Conservation (phyloP, 495 filamentous ascomycete species). For the Penicillium waksmanii region DNA sequence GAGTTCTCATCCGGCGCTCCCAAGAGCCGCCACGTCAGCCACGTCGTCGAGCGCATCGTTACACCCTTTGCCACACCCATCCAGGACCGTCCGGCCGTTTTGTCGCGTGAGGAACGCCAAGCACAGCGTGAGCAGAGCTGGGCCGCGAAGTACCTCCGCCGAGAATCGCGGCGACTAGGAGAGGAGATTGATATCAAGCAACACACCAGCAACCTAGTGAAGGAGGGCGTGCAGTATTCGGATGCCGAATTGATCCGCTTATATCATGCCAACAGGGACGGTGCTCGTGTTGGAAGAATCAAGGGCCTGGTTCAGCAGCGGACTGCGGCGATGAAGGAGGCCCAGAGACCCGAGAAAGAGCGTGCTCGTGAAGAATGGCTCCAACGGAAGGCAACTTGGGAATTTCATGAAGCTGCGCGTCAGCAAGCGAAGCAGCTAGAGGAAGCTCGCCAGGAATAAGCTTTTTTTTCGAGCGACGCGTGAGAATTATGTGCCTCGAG, state of each 20-base stretch:
- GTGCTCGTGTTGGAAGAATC: constrained; percentile 32
- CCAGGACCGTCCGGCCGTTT: constrained; percentile 63
- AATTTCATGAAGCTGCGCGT: constrained; percentile 2
- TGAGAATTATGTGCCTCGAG: not conserved
- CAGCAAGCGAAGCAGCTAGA: constrained; percentile 1
- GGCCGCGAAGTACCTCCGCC: constrained; percentile 53
- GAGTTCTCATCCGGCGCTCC: constrained; percentile 71
- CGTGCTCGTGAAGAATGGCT: not conserved
- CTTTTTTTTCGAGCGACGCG: not conserved
- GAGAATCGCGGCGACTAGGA: constrained; percentile 39
- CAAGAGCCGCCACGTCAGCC: constrained; percentile 65
- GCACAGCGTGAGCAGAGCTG: constrained; percentile 51
- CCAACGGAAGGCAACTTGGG: not conserved
- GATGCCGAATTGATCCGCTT: constrained; percentile 28
- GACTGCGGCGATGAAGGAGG: constrained; percentile 6
- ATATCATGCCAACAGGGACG: constrained; percentile 16
- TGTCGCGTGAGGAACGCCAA: constrained; percentile 64
- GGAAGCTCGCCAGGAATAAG: constrained; percentile 1
- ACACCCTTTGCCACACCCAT: constrained; percentile 69
- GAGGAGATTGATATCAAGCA: constrained; percentile 21
- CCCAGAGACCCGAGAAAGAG: not conserved
- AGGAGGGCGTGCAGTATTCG: constrained; percentile 13
- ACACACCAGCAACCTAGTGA: not conserved
- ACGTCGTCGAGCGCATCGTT: constrained; percentile 78
- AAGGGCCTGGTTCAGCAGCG: constrained; percentile 31